These are phyloP conservation scores for Trichoderma sp. DNA, from an alignment of 2,329 filamentous ascomycete species.

Conservation along the genomic window DNA sequence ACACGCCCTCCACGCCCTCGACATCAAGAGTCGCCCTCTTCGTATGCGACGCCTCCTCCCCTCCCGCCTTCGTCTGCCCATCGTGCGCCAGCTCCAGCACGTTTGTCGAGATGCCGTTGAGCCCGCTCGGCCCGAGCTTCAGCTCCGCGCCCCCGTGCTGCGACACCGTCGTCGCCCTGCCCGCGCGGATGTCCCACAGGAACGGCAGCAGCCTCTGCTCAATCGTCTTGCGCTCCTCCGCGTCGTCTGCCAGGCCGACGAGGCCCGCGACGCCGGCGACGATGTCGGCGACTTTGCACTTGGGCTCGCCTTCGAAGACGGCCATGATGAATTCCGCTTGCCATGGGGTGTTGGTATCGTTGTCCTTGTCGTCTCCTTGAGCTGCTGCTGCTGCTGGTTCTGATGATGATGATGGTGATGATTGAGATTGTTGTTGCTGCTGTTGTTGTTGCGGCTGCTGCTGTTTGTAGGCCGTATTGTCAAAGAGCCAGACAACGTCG, in stretches of 20 bases:
- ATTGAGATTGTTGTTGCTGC: no score
- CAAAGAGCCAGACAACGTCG: constrained; percentile 84
- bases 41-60: constrained; percentile 43
- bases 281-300: constrained; percentile 66
- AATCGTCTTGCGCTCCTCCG: constrained; percentile 61
- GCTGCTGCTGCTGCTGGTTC: no score
- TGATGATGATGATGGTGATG: no score
- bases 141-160: constrained; percentile 52
- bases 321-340: constrained; percentile 81
- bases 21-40: constrained; percentile 55
- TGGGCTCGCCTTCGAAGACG: constrained; percentile 74
- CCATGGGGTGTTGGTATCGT: constrained; percentile 53
- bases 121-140: constrained; percentile 68
- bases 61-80: constrained; percentile 32
- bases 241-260: constrained; percentile 65
- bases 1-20: constrained; percentile 54
- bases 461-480: constrained; percentile 79
- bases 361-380: constrained; percentile 48
- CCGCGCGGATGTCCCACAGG: constrained; percentile 72
- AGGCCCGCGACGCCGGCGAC: constrained; percentile 71
- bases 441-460: constrained; percentile 35
- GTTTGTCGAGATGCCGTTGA: constrained; percentile 72
- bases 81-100: constrained; percentile 51
- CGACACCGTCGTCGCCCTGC: constrained; percentile 66
- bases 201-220: constrained; percentile 74